A percentile compares a stretch with the other conserved stretches of the same genome.
Conservation (phyloP, 768 basidiomycete species). For the Suillus spraguei region DNA sequence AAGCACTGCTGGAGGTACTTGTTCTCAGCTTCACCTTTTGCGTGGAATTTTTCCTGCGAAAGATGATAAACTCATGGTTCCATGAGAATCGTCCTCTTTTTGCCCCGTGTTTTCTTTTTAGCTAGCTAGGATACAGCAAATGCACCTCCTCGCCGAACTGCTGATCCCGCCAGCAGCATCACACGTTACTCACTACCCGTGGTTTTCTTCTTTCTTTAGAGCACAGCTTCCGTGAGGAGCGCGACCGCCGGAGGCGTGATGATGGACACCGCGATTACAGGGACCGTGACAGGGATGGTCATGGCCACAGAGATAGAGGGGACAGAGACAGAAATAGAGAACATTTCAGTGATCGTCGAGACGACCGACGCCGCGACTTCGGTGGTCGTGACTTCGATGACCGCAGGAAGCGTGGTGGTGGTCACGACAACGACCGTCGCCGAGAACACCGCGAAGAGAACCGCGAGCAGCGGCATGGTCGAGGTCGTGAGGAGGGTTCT, state of each 20-base stretch:
- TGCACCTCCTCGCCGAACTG: conserved; percentile 43
- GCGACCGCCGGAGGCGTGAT: conserved; percentile 67
- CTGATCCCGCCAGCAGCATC: conserved; percentile 42
- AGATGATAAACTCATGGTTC: conserved; percentile 69
- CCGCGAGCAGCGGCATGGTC: conserved; percentile 25
- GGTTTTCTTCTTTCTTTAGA: conserved; percentile 50
- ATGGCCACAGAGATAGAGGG: conserved; percentile 39
- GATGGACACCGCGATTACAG: conserved; percentile 54
- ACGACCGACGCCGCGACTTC: conserved; percentile 56
- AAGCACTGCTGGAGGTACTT: conserved; percentile 35
- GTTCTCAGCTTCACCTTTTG: conserved; percentile 39
- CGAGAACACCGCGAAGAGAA: conserved; percentile 50
- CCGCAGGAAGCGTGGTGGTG: conserved; percentile 37
- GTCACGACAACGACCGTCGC: conserved; percentile 55
- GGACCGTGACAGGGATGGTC: conserved; percentile 46
- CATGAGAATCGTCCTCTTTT: conserved; percentile 29
- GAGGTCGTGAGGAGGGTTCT: conserved; percentile 41
- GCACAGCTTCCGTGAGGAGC: conserved; percentile 66
- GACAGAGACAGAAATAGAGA: conserved; percentile 38
- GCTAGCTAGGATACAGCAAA: conserved; percentile 60
- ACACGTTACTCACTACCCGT: conserved; percentile 53
- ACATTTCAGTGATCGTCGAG: conserved; percentile 39
- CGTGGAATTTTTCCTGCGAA: conserved; percentile 41
- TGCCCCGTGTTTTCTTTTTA: conserved; percentile 55
- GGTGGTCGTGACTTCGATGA: conserved; percentile 53